These are phyloP conservation scores for Nemania serpens DNA, from an alignment of 2,329 filamentous ascomycete genomes.

Conservation along the genomic window DNA sequence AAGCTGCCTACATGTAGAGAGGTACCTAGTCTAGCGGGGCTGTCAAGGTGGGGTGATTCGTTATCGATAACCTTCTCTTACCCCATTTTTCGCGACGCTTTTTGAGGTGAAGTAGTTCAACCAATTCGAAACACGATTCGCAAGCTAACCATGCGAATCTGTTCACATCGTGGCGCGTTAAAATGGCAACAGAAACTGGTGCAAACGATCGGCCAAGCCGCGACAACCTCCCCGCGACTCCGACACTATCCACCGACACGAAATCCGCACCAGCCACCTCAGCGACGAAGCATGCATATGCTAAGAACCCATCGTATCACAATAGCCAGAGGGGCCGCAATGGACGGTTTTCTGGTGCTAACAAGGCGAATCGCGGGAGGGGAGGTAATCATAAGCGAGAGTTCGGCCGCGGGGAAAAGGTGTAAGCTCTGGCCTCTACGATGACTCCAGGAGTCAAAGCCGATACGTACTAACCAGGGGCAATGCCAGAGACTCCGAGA, in stretches of 20 bases:
- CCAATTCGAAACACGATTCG: too few species aligned
- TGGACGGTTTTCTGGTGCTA: constrained; percentile 28
- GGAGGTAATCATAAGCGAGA: constrained; percentile 29
- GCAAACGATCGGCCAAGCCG: constrained; percentile 9
- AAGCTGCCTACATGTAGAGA: too few species aligned
- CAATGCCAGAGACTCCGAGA: constrained; percentile 56
- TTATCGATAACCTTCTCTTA: constrained; percentile 24
- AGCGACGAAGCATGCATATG: constrained; percentile 15
- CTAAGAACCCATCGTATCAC: constrained; percentile 10
- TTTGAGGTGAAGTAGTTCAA: too few species aligned
- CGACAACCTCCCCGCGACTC: not conserved
- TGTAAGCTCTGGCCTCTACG: constrained; percentile 24
- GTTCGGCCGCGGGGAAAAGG: constrained; percentile 24
- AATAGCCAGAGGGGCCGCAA: constrained; percentile 26
- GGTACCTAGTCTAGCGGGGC: not conserved
- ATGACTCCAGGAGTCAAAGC: constrained; percentile 25
- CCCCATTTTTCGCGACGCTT: not conserved
- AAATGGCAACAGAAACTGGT: constrained; percentile 22
- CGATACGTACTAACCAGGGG: constrained; percentile 51
- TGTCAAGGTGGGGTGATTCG: constrained; percentile 5
- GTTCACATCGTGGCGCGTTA: not conserved
- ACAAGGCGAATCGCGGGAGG: constrained; percentile 28
- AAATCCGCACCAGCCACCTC: constrained; percentile 4
- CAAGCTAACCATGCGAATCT: constrained; percentile 17
- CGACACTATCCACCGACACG: constrained; percentile 10